phyloP scores from a whole-genome alignment of 148 eudicot genomes.

The Rhododendron molle region DNA sequence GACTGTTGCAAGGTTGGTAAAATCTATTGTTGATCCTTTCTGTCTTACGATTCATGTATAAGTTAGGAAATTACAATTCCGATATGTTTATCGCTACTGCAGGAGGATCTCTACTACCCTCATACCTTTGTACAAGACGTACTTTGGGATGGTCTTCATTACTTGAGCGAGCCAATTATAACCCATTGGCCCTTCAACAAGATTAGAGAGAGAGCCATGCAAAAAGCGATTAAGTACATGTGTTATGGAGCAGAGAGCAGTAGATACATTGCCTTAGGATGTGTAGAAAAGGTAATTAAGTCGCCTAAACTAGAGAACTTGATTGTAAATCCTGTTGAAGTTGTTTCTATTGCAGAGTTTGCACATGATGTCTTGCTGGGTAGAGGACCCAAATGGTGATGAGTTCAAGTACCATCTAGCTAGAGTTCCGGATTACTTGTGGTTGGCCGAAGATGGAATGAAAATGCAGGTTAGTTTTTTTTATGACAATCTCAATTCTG shows the following conservation, averaged over 20 bases:
- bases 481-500: not conserved
- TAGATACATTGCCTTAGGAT: constrained; percentile 37
- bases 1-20: constrained; percentile 27
- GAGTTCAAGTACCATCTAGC: constrained; percentile 49
- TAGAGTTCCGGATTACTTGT: constrained; percentile 40
- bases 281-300: constrained; percentile 27
- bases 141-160: constrained; percentile 34
- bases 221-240: constrained; percentile 27
- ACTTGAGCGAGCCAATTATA: constrained; percentile 27
- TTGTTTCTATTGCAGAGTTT: constrained; percentile 25
- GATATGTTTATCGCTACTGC: not conserved
- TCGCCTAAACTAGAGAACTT: not conserved
- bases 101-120: constrained; percentile 36
- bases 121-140: constrained; percentile 33
- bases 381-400: constrained; percentile 35
- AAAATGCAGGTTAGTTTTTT: constrained; percentile 29
- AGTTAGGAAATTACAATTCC: not conserved
- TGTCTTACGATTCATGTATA: not conserved
- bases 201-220: constrained; percentile 28
- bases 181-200: constrained; percentile 31
- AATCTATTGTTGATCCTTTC: not conserved
- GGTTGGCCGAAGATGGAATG: constrained; percentile 52
- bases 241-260: constrained; percentile 28
- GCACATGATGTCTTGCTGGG: constrained; percentile 60
- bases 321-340: not conserved